A percentile compares a stretch with the other conserved stretches of the same genome.
Conservation (phyloP, 257 asterid genomes). For the Leonotis leonurus region DNA sequence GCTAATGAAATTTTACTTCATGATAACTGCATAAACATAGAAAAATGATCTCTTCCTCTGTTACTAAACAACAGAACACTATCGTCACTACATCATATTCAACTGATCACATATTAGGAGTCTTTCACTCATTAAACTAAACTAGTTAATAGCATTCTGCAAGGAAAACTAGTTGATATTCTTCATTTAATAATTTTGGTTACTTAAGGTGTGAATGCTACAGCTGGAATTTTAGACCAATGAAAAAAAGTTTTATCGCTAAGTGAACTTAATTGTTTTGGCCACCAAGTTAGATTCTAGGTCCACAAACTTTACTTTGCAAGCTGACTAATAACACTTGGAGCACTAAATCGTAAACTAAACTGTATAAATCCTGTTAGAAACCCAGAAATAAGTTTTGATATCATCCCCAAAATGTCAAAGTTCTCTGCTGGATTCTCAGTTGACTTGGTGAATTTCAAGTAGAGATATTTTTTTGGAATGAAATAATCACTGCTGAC, state of each 20-base stretch:
- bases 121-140: too few relatives aligned
- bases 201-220: too few relatives aligned
- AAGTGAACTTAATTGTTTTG: too few relatives aligned
- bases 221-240: too few relatives aligned
- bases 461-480: not conserved
- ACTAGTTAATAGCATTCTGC: too few relatives aligned
- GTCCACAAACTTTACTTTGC: not conserved
- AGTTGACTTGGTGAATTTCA: slow-evolving; percentile 19
- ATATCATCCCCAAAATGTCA: slow-evolving; percentile 14
- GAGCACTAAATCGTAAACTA: not conserved
- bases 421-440: slow-evolving; percentile 15
- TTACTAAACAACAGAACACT: too few relatives aligned
- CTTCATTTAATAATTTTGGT: too few relatives aligned
- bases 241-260: too few relatives aligned
- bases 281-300: not conserved
- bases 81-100: too few relatives aligned
- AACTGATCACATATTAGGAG: too few relatives aligned
- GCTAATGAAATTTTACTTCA: not conserved
- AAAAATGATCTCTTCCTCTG: not conserved
- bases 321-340: not conserved
- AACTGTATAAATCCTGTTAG: not conserved
- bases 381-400: not conserved
- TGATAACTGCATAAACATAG: not conserved
- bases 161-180: too few relatives aligned
- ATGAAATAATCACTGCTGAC: slow-evolving; percentile 20